Conservation (phyloP, 495 filamentous ascomycete species). For the Trichocladium antarcticum region DNA sequence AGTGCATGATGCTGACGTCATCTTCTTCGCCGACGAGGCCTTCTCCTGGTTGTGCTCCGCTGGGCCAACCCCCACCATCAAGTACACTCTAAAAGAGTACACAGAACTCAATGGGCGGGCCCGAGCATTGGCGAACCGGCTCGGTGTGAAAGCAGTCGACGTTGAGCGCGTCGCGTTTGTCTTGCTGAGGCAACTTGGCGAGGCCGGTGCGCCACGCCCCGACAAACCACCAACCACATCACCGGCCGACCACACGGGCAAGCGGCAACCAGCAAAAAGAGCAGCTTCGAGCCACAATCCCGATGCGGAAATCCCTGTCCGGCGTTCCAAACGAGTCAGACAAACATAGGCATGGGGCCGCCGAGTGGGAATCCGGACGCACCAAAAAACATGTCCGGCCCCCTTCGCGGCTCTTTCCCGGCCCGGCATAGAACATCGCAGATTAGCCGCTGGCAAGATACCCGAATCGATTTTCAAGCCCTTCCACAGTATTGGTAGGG, state of each 20-base stretch:
- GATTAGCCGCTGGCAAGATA: conserved; percentile 11
- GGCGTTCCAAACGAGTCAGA: conserved; percentile 27
- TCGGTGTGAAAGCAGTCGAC: conserved; percentile 47
- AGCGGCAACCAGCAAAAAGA: conserved; percentile 25
- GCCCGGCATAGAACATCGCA: conserved; percentile 17
- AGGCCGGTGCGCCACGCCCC: background rate
- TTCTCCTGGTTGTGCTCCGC: conserved; percentile 53
- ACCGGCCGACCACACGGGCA: background rate
- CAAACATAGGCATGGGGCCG: conserved; percentile 8
- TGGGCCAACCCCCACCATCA: conserved; percentile 39
- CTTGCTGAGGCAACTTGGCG: conserved; percentile 31
- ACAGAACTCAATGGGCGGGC: conserved; percentile 38
- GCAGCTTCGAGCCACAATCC: conserved; percentile 17
- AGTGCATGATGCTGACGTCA: conserved; percentile 45
- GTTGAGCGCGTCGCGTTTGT: conserved; percentile 63
- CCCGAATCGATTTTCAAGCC: conserved; percentile 5
- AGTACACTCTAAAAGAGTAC: conserved; percentile 59
- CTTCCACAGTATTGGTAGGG: background rate
- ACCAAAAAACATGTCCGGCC: conserved; percentile 8
- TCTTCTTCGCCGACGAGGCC: conserved; percentile 70
- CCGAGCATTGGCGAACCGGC: conserved; percentile 33
- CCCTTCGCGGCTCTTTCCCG: conserved; percentile 11
- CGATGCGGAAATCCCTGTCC: conserved; percentile 12
- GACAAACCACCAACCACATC: conserved; percentile 6
- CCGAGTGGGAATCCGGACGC: conserved; percentile 13